These are phyloP conservation scores for Trichomonascaceae sp. DNA, from an alignment of 1,139 yeast species.

Conservation along the genomic window DNA sequence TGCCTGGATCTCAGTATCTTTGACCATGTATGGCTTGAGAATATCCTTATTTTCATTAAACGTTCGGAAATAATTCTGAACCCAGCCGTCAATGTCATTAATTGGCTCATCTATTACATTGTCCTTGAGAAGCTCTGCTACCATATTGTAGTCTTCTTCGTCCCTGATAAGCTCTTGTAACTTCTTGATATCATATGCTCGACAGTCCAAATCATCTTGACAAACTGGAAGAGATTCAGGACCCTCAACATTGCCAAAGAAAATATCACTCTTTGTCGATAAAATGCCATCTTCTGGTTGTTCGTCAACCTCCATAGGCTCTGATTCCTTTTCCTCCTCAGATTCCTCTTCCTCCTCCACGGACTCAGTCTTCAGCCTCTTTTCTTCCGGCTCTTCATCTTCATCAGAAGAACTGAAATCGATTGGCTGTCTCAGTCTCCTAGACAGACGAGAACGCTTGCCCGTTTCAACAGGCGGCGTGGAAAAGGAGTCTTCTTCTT, in stretches of 20 bases:
- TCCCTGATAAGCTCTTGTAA: constrained; percentile 58
- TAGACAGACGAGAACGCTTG: background rate
- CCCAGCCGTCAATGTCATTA: constrained; percentile 53
- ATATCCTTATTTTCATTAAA: constrained; percentile 16
- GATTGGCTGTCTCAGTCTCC: constrained; percentile 3
- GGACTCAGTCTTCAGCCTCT: constrained; percentile 17
- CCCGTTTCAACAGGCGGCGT: background rate
- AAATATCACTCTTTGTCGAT: constrained; percentile 33
- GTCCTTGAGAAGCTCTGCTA: constrained; percentile 40
- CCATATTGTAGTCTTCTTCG: constrained; percentile 60
- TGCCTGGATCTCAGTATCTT: constrained; percentile 19
- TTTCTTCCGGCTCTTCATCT: constrained; percentile 16
- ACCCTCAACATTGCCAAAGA: constrained; percentile 22
- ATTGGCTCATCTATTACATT: constrained; percentile 31
- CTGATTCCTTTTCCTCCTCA: constrained; percentile 10
- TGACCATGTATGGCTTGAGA: constrained; percentile 12
- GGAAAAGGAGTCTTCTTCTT: constrained; percentile 28
- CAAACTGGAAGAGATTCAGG: constrained; percentile 46
- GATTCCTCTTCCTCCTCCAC: constrained; percentile 7
- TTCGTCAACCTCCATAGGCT: constrained; percentile 4
- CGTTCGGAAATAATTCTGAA: constrained; percentile 52
- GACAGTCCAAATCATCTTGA: constrained; percentile 36
- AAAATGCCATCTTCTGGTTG: constrained; percentile 12
- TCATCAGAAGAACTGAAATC: constrained; percentile 26
- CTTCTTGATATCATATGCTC: constrained; percentile 39